Conservation (phyloP, 352 stramenopile species). For the Phytophthora capsici region DNA sequence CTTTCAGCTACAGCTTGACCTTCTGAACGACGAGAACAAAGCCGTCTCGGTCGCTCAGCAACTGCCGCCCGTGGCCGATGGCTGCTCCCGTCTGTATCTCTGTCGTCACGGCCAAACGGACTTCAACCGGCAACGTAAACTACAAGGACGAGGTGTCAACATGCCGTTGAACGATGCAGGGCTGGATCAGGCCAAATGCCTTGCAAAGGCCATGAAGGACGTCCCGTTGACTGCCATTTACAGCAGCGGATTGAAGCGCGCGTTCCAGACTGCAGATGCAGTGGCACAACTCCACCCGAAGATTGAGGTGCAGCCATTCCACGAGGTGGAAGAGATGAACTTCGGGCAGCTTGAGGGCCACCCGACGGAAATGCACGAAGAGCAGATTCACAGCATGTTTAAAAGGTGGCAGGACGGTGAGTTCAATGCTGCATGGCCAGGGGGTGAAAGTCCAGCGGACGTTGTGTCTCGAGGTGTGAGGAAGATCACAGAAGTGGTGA, state of each 20-base stretch:
- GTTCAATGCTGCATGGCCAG: slow-evolving; percentile 57
- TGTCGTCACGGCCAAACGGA: slow-evolving; percentile 86
- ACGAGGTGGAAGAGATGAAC: slow-evolving; percentile 86
- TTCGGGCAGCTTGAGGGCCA: slow-evolving; percentile 80
- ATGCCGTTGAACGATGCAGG: slow-evolving; percentile 70
- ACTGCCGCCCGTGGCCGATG: slow-evolving; percentile 56
- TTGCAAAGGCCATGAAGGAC: slow-evolving; percentile 69
- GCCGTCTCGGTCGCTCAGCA: slow-evolving; percentile 48
- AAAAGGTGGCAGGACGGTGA: slow-evolving; percentile 67
- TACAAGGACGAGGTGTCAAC: slow-evolving; percentile 83
- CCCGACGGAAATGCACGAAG: slow-evolving; percentile 52
- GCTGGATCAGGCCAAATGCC: slow-evolving; percentile 58
- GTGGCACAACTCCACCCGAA: slow-evolving; percentile 63
- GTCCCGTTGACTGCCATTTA: slow-evolving; percentile 75
- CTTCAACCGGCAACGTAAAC: slow-evolving; percentile 73
- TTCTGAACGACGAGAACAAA: slow-evolving; percentile 14
- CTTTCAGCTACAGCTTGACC: slow-evolving; percentile 36
- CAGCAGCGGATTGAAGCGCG: slow-evolving; percentile 66
- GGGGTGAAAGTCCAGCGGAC: slow-evolving; percentile 71
- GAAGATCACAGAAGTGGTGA: slow-evolving; percentile 70
- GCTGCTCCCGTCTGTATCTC: slow-evolving; percentile 71
- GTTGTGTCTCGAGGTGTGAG: slow-evolving; percentile 67
- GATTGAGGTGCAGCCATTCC: slow-evolving; percentile 61
- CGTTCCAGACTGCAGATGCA: slow-evolving; percentile 56
- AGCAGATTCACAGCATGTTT: slow-evolving; percentile 67